Evolutionary conservation across 768 basidiomycete genomes (phyloP), one percentile per base, ranked within the genome.

Genomic region (Macrocybe gigantea): DNA sequence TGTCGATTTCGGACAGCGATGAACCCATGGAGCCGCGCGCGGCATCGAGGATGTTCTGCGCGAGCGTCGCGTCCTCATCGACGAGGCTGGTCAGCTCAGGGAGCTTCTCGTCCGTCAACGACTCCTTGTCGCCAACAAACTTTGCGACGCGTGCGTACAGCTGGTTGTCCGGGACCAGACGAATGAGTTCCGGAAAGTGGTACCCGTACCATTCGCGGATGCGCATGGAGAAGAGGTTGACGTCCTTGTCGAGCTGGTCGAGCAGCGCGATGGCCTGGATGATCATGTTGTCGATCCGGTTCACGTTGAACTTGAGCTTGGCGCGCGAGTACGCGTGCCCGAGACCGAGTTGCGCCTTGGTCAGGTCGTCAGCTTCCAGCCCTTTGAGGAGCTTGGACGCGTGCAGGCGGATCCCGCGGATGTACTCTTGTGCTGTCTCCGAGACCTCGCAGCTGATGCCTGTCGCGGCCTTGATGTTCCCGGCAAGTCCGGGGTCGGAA

Each of bases 191-290:
- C 35, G 95, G 95, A 76, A 96, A 98, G 66, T 97, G 95, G 72
- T 94, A 97, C 6, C 95, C 95, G 65, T 98, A 98, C 95, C 95
- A 98, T 65, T 98, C 95, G 58, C 95, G 79, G 44, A 96, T 84
- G 33, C 95, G 89, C 95, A 98, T 98, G 13, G 93, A 88, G 65
- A 98, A 97, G 31, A 94, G 82, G 73, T 98, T 98, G 67, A 97
- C 93, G 66, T 98, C 95, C 75, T 97, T 98, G 79, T 98, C 95
- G 60, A 97, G 86, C 61, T 97, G 94, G 71, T 98, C 95, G 59
- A 96, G 88, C 49, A 97, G 84, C 5, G 94, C 90, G 63, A 98
- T 97, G 50, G 95, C 95, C 69, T 97, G 95, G 58, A 98, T 98
- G 70, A 98, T 97, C 95, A 98, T 98, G 77, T 98, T 96, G 71